Percentiles rank a stretch among this genome's conserved stretches.
Conservation (phyloP, 371 early-diverging fungal genomes). For the Nematocida homosporus region DNA sequence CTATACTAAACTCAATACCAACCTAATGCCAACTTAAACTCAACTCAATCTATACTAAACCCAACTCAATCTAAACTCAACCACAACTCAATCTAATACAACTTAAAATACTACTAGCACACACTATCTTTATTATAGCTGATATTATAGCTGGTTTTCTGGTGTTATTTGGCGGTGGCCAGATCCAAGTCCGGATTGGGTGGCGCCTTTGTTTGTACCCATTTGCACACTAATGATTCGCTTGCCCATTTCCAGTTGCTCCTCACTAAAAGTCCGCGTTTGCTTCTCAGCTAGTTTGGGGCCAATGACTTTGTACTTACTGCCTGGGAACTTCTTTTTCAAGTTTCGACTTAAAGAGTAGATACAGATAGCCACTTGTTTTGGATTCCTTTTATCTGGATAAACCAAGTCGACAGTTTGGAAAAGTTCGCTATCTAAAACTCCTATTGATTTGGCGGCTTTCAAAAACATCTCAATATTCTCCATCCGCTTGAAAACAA, state of each 20-base stretch:
- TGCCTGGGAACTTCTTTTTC: slow-evolving; percentile 68
- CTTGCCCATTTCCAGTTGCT: slow-evolving; percentile 61
- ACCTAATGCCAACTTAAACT: too few relatives aligned
- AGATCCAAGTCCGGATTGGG: slow-evolving; percentile 50
- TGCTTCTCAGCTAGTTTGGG: slow-evolving; percentile 60
- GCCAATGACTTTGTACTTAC: slow-evolving; percentile 58
- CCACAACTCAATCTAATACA: too few relatives aligned
- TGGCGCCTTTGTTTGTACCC: slow-evolving; percentile 54
- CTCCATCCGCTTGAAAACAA: slow-evolving; percentile 80
- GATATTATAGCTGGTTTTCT: too few relatives aligned
- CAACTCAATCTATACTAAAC: too few relatives aligned
- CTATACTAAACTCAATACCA: too few relatives aligned
- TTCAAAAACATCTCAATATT: slow-evolving; percentile 76
- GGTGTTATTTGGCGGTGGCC: slow-evolving; percentile 50
- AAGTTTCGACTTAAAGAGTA: slow-evolving; percentile 77
- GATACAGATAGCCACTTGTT: slow-evolving; percentile 71
- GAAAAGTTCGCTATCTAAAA: slow-evolving; percentile 76
- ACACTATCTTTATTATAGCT: too few relatives aligned
- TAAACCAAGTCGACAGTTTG: slow-evolving; percentile 78
- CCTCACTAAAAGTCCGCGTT: slow-evolving; percentile 59
- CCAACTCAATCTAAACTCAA: too few relatives aligned
- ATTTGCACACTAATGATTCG: slow-evolving; percentile 58
- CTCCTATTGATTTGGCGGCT: slow-evolving; percentile 71
- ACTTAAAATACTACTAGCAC: too few relatives aligned
- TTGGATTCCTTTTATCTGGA: slow-evolving; percentile 75